Percentiles rank a stretch among this genome's conserved stretches.
phyloP scores from a whole-genome alignment of 257 asterid species.

The Voacanga thouarsii region DNA sequence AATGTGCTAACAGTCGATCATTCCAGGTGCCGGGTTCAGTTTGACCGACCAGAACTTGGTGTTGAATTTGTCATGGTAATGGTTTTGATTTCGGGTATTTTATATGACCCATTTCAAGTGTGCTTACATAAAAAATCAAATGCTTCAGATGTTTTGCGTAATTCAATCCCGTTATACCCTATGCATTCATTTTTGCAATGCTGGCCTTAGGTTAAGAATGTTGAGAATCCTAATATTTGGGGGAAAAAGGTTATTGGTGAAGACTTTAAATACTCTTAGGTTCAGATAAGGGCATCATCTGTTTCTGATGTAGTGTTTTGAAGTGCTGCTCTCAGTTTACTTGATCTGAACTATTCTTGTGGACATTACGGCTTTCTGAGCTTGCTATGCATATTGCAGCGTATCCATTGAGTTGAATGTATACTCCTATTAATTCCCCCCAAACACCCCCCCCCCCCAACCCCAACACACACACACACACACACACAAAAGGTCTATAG shows the following conservation, averaged over 20 bases:
- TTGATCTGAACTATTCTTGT: background rate
- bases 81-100: conserved; percentile 4
- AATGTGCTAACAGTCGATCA: conserved; percentile 86
- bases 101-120: background rate
- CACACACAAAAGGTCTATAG: too few relatives aligned
- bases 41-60: conserved; percentile 87
- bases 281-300: background rate
- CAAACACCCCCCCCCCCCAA: background rate
- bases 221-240: background rate
- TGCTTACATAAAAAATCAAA: background rate
- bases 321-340: background rate
- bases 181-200: background rate
- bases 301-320: background rate
- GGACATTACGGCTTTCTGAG: background rate
- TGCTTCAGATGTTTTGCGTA: too few relatives aligned
- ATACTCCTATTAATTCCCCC: background rate
- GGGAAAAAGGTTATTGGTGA: background rate
- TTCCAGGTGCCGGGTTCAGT: conserved; percentile 81
- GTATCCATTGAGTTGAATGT: background rate
- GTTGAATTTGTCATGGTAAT: conserved; percentile 93
- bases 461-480: too few relatives aligned
- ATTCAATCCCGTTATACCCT: background rate
- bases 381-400: conserved; percentile 1
- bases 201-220: background rate
- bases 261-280: background rate